phyloP scores from a whole-genome alignment of 2,329 filamentous ascomycete genomes.

The Aspergillus intermedius region DNA sequence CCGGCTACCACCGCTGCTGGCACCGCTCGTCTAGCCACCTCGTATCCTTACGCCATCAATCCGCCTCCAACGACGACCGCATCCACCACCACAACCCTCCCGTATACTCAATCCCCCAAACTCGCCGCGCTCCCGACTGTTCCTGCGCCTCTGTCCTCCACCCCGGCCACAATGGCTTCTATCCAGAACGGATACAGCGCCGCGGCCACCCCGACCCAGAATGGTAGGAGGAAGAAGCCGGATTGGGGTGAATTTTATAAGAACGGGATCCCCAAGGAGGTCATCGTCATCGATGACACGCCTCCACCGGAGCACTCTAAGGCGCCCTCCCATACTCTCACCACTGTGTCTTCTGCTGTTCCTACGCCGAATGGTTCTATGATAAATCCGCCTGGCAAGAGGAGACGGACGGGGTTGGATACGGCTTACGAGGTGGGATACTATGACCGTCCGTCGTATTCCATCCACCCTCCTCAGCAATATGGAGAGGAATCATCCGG shows the following conservation, averaged over 20 bases:
- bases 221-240: slow-evolving; percentile 53
- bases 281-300: slow-evolving; percentile 72
- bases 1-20: slow-evolving; percentile 40
- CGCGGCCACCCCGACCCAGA: slow-evolving; percentile 27
- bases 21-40: slow-evolving; percentile 36
- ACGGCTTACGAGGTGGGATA: slow-evolving; percentile 63
- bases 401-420: slow-evolving; percentile 60
- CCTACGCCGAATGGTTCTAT: slow-evolving; percentile 22
- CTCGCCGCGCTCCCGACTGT: slow-evolving; percentile 3
- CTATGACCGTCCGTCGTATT: slow-evolving; percentile 64
- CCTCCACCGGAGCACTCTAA: slow-evolving; percentile 43
- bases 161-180: slow-evolving; percentile 30
- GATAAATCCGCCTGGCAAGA: slow-evolving; percentile 55
- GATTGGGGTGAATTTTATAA: slow-evolving; percentile 78
- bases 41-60: slow-evolving; percentile 37
- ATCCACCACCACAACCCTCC: slow-evolving; percentile 19
- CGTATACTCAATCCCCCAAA: slow-evolving; percentile 30
- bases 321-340: slow-evolving; percentile 15
- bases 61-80: slow-evolving; percentile 13
- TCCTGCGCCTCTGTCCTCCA: slow-evolving; percentile 28
- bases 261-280: slow-evolving; percentile 75
- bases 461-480: slow-evolving; percentile 61
- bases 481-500: slow-evolving; percentile 60
- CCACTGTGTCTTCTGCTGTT: slow-evolving; percentile 18
- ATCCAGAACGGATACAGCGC: slow-evolving; percentile 32